Conservation (phyloP, 257 asterid species). For the Solanum appendiculatum region DNA sequence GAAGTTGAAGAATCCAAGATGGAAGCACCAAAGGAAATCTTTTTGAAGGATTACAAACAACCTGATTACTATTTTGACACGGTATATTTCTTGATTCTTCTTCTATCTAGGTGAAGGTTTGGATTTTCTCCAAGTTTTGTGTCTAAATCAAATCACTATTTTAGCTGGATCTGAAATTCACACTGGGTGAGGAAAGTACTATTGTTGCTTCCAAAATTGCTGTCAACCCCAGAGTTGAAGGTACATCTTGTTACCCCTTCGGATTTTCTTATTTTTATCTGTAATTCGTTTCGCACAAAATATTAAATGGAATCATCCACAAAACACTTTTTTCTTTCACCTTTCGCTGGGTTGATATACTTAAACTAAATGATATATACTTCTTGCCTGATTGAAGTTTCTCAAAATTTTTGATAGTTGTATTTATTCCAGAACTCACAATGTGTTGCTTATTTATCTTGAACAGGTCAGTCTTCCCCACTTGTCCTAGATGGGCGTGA, state of each 20-base stretch:
- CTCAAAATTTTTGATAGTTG: not conserved
- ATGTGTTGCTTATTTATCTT: not conserved
- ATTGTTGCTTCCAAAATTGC: slow-evolving; percentile 52
- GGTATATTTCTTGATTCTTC: slow-evolving; percentile 21
- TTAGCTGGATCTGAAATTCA: slow-evolving; percentile 80
- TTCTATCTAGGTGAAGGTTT: not conserved
- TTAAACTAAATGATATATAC: not conserved
- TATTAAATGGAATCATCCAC: not conserved
- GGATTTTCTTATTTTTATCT: not conserved
- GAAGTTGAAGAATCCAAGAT: slow-evolving; percentile 57
- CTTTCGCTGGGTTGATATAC: not conserved
- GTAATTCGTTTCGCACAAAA: not conserved
- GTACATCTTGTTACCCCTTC: slow-evolving; percentile 22
- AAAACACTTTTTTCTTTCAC: not conserved
- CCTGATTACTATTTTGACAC: slow-evolving; percentile 81
- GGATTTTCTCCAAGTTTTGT: not conserved
- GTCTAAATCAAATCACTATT: slow-evolving; percentile 2
- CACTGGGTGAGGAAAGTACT: slow-evolving; percentile 79
- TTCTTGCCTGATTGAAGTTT: not conserved
- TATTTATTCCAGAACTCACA: not conserved
- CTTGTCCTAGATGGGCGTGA: slow-evolving; percentile 79
- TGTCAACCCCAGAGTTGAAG: slow-evolving; percentile 82
- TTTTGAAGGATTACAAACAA: slow-evolving; percentile 83
- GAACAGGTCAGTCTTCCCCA: slow-evolving; percentile 58
- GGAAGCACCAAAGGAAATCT: slow-evolving; percentile 90